phyloP scores from a whole-genome alignment of 1,139 yeast genomes.

The Magnusiomyces sp. region DNA sequence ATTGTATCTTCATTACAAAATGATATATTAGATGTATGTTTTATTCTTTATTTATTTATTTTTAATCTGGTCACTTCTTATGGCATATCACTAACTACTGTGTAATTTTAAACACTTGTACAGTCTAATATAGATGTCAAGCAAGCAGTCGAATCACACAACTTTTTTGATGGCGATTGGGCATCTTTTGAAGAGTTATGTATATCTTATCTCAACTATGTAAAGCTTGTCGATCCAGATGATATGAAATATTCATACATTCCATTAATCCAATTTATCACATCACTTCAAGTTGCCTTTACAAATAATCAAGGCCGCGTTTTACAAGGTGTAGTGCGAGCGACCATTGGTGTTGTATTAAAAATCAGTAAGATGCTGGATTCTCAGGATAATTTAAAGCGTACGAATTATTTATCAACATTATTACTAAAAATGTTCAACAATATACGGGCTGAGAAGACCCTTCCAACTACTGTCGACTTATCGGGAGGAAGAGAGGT shows the following conservation, averaged over 20 bases:
- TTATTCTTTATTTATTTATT: not conserved
- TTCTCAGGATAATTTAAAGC: constrained; percentile 26
- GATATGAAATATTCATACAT: constrained; percentile 52
- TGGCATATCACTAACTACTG: not conserved
- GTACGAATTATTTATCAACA: constrained; percentile 50
- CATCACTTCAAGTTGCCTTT: constrained; percentile 52
- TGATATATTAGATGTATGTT: constrained; percentile 23
- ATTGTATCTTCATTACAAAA: constrained; percentile 30
- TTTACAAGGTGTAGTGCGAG: constrained; percentile 39
- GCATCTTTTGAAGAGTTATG: constrained; percentile 47
- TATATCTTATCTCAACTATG: constrained; percentile 42
- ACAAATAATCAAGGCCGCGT: constrained; percentile 46
- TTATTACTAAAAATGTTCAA: constrained; percentile 54
- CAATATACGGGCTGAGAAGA: constrained; percentile 50
- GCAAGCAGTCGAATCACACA: constrained; percentile 31
- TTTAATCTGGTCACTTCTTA: no score
- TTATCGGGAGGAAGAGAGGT: constrained; percentile 25
- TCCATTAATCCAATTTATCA: constrained; percentile 43
- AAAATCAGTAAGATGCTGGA: constrained; percentile 49
- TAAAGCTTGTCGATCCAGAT: constrained; percentile 53
- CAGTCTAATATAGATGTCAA: constrained; percentile 21
- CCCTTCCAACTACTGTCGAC: constrained; percentile 33
- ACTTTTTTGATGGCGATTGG: constrained; percentile 40
- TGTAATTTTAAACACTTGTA: not conserved
- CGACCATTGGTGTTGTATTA: constrained; percentile 37